Conservation (phyloP, 202 grass and related monocot genomes). For the Sporobolus alterniflorus region DNA sequence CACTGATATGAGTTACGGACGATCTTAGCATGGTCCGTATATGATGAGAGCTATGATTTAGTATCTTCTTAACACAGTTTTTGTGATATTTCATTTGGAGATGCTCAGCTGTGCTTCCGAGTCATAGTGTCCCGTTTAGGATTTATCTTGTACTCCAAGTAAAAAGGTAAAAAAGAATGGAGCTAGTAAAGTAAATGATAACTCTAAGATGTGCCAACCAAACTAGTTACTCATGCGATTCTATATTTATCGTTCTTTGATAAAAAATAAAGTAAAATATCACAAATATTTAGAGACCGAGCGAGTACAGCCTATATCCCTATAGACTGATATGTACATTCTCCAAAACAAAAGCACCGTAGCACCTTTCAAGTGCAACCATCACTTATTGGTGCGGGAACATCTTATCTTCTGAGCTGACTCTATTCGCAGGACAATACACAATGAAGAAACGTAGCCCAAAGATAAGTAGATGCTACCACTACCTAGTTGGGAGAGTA, state of each 20-base stretch:
- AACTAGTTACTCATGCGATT: no score
- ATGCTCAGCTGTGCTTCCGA: neutral
- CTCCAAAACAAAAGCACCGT: slow-evolving; percentile 8
- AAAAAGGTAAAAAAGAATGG: no score
- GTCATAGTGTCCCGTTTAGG: no score
- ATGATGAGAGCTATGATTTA: neutral
- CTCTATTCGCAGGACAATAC: slow-evolving; percentile 50
- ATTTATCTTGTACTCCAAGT: no score
- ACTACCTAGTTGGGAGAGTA: slow-evolving; percentile 20
- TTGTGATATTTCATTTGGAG: slow-evolving; percentile 4
- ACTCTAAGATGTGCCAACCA: no score
- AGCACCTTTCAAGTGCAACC: slow-evolving; percentile 32
- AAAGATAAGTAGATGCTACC: slow-evolving; percentile 34
- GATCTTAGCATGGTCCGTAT: neutral
- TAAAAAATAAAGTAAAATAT: no score
- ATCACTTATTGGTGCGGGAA: slow-evolving; percentile 48
- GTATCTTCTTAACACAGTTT: neutral
- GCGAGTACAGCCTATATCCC: neutral
- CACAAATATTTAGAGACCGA: no score
- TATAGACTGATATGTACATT: slow-evolving; percentile 32
- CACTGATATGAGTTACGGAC: neutral
- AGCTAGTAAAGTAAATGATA: no score
- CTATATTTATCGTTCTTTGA: no score
- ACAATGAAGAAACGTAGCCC: slow-evolving; percentile 5
- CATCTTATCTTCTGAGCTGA: slow-evolving; percentile 45